Evolutionary conservation across 257 asterid genomes (phyloP).

Genomic region (Fraxinus excelsior): DNA sequence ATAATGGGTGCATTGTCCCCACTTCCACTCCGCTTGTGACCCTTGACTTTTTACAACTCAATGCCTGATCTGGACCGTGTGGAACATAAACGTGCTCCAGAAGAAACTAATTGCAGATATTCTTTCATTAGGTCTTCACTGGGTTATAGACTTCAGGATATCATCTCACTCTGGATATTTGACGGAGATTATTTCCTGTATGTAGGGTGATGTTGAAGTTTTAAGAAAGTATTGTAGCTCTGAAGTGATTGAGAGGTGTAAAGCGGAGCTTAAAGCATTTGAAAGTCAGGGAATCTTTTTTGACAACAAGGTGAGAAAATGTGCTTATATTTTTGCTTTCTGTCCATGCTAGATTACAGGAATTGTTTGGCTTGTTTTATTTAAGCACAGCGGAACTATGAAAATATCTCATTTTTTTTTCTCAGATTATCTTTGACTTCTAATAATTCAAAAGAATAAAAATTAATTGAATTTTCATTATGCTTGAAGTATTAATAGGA

Average conservation of each 20-base stretch:
- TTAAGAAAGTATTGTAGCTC: slow-evolving; percentile 76
- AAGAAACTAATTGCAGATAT: not conserved
- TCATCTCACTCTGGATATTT: slow-evolving; percentile 16
- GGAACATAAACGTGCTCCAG: not conserved
- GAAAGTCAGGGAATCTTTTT: slow-evolving; percentile 74
- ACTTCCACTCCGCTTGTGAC: too few species aligned
- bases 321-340: not conserved
- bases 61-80: not conserved
- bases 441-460: not conserved
- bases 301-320: slow-evolving; percentile 74
- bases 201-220: slow-evolving; percentile 70
- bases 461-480: not conserved
- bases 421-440: not conserved
- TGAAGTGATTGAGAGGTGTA: slow-evolving; percentile 82
- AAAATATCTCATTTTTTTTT: not conserved
- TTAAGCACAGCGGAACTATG: not conserved
- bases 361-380: not conserved
- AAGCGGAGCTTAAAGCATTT: slow-evolving; percentile 78
- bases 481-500: not conserved
- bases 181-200: slow-evolving; percentile 14
- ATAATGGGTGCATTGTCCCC: too few species aligned
- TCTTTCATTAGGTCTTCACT: not conserved
- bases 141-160: not conserved
- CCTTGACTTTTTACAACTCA: too few species aligned
- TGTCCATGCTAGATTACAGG: not conserved